Conservation (phyloP, 2,329 filamentous ascomycete species). For the Nothophaeocryptopus gaeumannii region DNA sequence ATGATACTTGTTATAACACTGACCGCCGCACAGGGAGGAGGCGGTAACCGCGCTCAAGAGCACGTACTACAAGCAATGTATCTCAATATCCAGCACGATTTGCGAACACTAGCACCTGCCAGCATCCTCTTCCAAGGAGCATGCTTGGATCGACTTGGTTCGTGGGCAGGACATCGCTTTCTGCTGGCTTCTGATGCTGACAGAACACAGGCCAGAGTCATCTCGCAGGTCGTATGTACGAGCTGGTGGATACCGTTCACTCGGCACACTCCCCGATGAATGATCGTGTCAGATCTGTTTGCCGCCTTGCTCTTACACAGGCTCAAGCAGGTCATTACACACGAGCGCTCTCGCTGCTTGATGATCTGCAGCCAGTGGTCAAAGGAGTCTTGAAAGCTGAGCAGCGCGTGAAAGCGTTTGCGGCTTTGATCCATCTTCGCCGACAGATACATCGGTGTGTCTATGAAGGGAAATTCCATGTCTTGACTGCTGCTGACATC, state of each 20-base stretch:
- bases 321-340: conserved; percentile 68
- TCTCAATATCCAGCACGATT: conserved; percentile 72
- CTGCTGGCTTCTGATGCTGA: conserved; percentile 2
- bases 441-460: conserved; percentile 56
- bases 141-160: conserved; percentile 72
- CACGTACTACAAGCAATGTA: conserved; percentile 79
- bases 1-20: background rate
- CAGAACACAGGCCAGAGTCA: conserved; percentile 48
- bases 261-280: conserved; percentile 64
- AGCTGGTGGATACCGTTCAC: conserved; percentile 75
- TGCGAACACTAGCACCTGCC: conserved; percentile 69
- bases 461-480: background rate
- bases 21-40: conserved; percentile 11
- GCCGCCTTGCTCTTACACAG: conserved; percentile 65
- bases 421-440: conserved; percentile 63
- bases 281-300: conserved; percentile 72
- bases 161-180: conserved; percentile 27
- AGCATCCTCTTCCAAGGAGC: conserved; percentile 71
- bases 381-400: conserved; percentile 73
- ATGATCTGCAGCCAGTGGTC: conserved; percentile 58
- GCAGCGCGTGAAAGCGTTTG: conserved; percentile 68
- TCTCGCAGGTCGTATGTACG: conserved; percentile 60
- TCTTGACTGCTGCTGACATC: background rate
- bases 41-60: conserved; percentile 61
- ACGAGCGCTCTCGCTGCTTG: conserved; percentile 61